phyloP scores from a whole-genome alignment of 1,139 yeast genomes.

The Saccharomyces hybrid region DNA sequence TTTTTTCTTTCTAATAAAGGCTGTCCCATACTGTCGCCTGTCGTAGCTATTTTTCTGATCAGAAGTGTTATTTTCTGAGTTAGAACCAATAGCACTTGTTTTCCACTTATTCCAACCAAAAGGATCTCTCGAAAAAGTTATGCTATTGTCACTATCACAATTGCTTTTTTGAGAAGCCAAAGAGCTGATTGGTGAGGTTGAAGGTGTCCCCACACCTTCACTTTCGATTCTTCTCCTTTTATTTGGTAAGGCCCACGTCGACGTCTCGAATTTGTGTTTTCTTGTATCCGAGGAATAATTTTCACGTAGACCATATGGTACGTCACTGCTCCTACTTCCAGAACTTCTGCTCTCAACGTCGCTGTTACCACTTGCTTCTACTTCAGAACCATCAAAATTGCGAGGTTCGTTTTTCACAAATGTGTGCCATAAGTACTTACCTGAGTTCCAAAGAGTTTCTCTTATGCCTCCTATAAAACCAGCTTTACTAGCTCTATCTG shows the following conservation, averaged over 20 bases:
- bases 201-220: background rate
- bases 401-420: background rate
- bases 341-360: background rate
- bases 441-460: background rate
- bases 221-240: background rate
- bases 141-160: background rate
- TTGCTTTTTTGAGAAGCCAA: background rate
- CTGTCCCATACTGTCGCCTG: constrained; percentile 23
- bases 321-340: background rate
- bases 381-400: background rate
- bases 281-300: background rate
- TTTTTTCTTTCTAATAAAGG: constrained; percentile 19
- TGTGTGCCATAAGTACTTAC: background rate
- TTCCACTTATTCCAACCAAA: constrained; percentile 26
- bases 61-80: background rate
- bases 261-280: background rate
- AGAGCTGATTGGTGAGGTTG: background rate
- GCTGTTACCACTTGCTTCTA: background rate
- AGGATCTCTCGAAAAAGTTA: constrained; percentile 22
- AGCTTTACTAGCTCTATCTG: background rate
- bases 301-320: background rate
- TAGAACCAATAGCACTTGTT: constrained; percentile 10
- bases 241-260: background rate
- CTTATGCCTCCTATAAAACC: background rate
- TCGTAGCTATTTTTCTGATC: background rate